Percentiles rank a stretch among this genome's conserved stretches.
phyloP scores from a whole-genome alignment of 345 rosid species.

The Salix exigua region DNA sequence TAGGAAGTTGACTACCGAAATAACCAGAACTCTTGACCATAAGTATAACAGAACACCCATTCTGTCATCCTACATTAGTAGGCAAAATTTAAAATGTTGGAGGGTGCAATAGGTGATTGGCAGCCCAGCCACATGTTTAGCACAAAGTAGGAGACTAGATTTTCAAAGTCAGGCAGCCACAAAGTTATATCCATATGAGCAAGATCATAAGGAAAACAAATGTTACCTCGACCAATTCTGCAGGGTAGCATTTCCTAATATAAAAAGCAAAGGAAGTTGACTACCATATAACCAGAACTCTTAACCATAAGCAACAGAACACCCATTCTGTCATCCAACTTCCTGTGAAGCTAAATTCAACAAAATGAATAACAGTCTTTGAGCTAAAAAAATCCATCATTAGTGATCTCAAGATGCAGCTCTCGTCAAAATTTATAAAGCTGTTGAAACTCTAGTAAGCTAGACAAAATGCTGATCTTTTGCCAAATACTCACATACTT shows the following conservation, averaged over 20 bases:
- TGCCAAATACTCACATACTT: not conserved
- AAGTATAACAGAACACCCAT: not conserved
- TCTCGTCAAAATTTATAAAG: too few relatives aligned
- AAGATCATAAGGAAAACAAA: not conserved
- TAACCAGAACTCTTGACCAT: not conserved
- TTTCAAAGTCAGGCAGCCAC: not conserved
- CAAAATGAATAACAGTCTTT: not conserved
- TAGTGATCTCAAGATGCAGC: not conserved
- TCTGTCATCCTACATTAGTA: too few relatives aligned
- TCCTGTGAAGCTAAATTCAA: not conserved
- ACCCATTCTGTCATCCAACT: not conserved
- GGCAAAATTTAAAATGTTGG: not conserved
- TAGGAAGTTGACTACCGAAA: too few relatives aligned
- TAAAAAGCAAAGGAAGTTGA: too few relatives aligned
- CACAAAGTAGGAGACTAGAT: not conserved
- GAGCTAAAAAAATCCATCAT: not conserved
- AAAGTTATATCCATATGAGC: not conserved
- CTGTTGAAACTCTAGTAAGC: too few relatives aligned
- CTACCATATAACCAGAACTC: too few relatives aligned
- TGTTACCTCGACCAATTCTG: not conserved
- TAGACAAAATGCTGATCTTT: not conserved
- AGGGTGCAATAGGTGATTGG: not conserved
- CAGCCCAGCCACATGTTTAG: not conserved
- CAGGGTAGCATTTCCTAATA: too few relatives aligned
- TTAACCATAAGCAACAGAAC: not conserved